phyloP scores from a whole-genome alignment of 2,329 filamentous ascomycete genomes.

The Trichophyton verrucosum region DNA sequence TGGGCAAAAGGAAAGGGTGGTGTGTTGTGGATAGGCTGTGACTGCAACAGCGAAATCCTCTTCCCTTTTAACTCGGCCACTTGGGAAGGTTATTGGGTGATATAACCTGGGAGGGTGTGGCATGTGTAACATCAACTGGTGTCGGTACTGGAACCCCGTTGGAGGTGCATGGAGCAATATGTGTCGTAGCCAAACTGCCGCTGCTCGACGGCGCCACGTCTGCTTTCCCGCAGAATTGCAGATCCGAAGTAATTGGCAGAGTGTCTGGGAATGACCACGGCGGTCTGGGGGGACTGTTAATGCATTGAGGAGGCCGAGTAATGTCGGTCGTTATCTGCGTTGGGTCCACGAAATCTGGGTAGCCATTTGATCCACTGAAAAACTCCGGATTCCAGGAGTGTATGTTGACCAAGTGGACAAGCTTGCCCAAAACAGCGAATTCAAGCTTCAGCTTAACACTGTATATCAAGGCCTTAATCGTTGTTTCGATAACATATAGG shows the following conservation, averaged over 20 bases:
- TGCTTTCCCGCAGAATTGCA: background rate
- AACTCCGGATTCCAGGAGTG: conserved; percentile 30
- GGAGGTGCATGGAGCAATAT: background rate
- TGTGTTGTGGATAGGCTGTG: background rate
- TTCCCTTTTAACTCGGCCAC: background rate
- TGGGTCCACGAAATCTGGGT: conserved; percentile 36
- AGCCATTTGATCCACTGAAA: conserved; percentile 22
- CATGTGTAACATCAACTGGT: conserved; percentile 7
- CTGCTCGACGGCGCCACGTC: conserved; percentile 2
- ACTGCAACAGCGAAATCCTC: background rate
- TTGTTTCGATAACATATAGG: conserved; percentile 36
- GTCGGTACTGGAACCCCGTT: background rate
- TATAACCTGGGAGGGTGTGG: conserved; percentile 6
- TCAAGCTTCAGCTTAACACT: conserved; percentile 41
- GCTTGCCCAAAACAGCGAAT: conserved; percentile 37
- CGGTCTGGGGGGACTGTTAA: conserved; percentile 8
- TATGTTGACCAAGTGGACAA: conserved; percentile 31
- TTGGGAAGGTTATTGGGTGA: background rate
- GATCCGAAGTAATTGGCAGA: background rate
- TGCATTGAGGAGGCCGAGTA: conserved; percentile 23
- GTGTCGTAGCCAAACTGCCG: background rate
- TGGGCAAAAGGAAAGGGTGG: background rate
- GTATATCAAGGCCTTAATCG: conserved; percentile 37
- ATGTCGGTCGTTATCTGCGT: conserved; percentile 32
- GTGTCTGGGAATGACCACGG: conserved; percentile 8